Conservation (phyloP, 139 green algal species). For the Pseudopediastrum boryanum region DNA sequence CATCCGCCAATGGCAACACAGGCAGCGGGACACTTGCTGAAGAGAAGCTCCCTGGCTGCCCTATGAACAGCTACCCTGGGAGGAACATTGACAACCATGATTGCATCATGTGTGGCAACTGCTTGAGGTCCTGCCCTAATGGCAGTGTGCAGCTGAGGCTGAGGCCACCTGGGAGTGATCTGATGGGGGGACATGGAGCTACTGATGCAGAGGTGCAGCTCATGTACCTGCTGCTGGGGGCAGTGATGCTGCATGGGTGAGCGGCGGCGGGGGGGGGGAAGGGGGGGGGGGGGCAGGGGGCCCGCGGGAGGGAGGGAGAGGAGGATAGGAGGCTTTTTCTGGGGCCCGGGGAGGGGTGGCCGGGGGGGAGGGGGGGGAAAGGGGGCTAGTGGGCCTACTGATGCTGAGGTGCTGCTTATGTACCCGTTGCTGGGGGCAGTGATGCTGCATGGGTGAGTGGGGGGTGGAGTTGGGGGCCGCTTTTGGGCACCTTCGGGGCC, state of each 20-base stretch:
- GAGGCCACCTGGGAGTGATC: conserved; percentile 62
- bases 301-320: too few species aligned
- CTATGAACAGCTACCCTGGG: conserved; percentile 66
- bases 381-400: too few species aligned
- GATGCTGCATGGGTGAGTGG: background rate
- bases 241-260: conserved; percentile 38
- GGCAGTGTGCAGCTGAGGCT: conserved; percentile 66
- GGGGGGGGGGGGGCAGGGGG: too few species aligned
- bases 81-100: conserved; percentile 76
- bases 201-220: conserved; percentile 57
- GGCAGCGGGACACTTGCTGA: too few species aligned
- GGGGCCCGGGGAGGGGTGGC: too few species aligned
- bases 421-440: background rate
- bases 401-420: background rate
- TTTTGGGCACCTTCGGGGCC: too few species aligned
- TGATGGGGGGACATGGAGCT: conserved; percentile 63
- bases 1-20: too few species aligned
- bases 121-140: conserved; percentile 69
- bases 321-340: too few species aligned
- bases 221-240: conserved; percentile 75
- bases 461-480: too few species aligned
- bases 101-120: conserved; percentile 65
- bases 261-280: background rate
- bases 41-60: conserved; percentile 9
- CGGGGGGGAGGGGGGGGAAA: too few species aligned